Conservation (phyloP, 2,329 filamentous ascomycete genomes). For the Aspergillus glaucus region DNA sequence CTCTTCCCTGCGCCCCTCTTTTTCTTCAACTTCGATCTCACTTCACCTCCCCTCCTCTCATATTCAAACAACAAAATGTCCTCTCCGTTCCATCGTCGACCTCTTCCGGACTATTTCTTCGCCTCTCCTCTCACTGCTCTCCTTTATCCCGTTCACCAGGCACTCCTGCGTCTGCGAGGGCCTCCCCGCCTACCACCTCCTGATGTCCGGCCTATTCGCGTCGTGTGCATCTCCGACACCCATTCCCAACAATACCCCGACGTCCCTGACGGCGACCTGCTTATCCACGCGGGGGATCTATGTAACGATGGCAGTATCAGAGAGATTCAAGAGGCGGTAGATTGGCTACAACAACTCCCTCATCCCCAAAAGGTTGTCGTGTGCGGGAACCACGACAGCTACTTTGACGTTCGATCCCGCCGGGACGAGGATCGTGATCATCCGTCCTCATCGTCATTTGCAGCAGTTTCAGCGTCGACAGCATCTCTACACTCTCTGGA, state of each 20-base stretch:
- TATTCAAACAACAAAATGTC: conserved; percentile 20
- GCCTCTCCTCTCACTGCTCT: conserved; percentile 62
- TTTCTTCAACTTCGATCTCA: too few species aligned
- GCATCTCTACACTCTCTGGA: conserved; percentile 34
- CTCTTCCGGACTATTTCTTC: conserved; percentile 57
- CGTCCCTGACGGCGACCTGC: conserved; percentile 66
- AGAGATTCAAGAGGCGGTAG: conserved; percentile 73
- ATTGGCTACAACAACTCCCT: conserved; percentile 71
- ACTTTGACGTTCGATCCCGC: conserved; percentile 65
- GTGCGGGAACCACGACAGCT: conserved; percentile 83
- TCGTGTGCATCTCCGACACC: conserved; percentile 88
- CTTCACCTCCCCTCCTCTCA: too few species aligned
- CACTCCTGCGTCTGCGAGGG: conserved; percentile 63
- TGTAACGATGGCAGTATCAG: conserved; percentile 63
- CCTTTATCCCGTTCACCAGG: conserved; percentile 56
- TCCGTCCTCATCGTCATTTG: conserved; percentile 13
- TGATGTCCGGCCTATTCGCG: conserved; percentile 53
- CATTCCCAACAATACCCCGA: conserved; percentile 54
- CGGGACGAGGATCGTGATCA: conserved; percentile 47
- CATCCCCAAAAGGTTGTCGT: conserved; percentile 77
- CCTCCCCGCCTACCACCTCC: conserved; percentile 54
- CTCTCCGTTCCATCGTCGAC: conserved; percentile 44
- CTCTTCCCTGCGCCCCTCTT: background rate
- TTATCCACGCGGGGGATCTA: conserved; percentile 87
- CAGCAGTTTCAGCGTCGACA: conserved; percentile 27